Evolutionary conservation across 495 filamentous ascomycete genomes (phyloP).

Genomic region (Copromyces sp.): DNA sequence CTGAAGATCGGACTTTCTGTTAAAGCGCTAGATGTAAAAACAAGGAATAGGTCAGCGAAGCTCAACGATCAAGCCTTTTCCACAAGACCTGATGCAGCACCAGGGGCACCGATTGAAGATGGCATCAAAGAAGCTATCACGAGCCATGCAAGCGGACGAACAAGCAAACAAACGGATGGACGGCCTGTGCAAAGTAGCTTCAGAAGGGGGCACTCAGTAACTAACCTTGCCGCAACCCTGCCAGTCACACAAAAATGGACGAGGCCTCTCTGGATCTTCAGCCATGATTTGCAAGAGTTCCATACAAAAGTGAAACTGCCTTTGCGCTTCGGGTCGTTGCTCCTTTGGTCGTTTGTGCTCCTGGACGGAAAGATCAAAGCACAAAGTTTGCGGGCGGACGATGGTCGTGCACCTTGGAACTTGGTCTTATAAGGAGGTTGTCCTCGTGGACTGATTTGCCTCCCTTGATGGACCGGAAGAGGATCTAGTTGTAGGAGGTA

Average conservation of each 20-base stretch:
- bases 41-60: not conserved
- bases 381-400: not conserved
- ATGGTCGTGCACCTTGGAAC: not conserved
- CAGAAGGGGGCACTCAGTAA: not conserved
- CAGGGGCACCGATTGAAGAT: not conserved
- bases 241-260: slow-evolving; percentile 46
- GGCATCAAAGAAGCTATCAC: not conserved
- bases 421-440: not conserved
- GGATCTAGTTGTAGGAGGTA: not conserved
- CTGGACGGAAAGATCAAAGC: not conserved
- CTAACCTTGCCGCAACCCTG: slow-evolving; percentile 42
- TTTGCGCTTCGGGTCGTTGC: not conserved
- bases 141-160: not conserved
- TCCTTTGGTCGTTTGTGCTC: not conserved
- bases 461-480: not conserved
- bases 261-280: slow-evolving; percentile 12
- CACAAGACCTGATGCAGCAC: not conserved
- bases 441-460: not conserved
- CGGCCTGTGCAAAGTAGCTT: not conserved
- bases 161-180: not conserved
- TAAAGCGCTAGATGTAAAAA: slow-evolving; percentile 56
- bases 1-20: slow-evolving; percentile 84
- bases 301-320: not conserved
- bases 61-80: not conserved
- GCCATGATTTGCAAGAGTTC: not conserved